Conservation (phyloP, 106 monocot species). For the Posidonia australis region DNA sequence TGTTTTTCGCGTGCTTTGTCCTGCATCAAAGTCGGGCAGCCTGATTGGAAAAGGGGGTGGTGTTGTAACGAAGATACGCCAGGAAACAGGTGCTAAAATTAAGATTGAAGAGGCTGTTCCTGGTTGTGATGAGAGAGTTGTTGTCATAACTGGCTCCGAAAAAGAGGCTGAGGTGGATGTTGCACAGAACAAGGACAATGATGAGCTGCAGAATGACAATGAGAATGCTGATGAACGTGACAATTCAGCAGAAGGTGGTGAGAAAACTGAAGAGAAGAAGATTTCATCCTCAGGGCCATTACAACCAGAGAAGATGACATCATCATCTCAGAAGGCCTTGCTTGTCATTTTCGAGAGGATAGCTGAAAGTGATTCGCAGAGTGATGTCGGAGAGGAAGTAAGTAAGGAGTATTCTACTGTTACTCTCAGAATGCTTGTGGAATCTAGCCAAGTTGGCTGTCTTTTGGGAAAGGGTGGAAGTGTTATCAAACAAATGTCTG, state of each 20-base stretch:
- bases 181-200: constrained; percentile 26
- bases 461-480: constrained; percentile 77
- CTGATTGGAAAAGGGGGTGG: constrained; percentile 91
- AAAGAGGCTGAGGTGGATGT: constrained; percentile 31
- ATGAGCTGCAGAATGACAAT: constrained; percentile 15
- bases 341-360: constrained; percentile 80
- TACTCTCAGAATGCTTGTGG: constrained; percentile 54
- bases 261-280: constrained; percentile 23
- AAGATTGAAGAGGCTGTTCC: constrained; percentile 55
- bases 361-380: constrained; percentile 35
- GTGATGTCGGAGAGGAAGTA: constrained; percentile 34
- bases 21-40: constrained; percentile 61
- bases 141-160: constrained; percentile 52
- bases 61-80: constrained; percentile 65
- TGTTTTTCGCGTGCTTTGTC: constrained; percentile 69
- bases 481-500: constrained; percentile 78
- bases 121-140: constrained; percentile 73
- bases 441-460: constrained; percentile 73
- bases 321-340: constrained; percentile 59
- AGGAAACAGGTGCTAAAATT: constrained; percentile 74
- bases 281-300: constrained; percentile 15
- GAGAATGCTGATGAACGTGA: constrained; percentile 17
- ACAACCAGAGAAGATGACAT: constrained; percentile 29
- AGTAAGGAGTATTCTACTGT: constrained; percentile 21
- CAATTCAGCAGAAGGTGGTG: constrained; percentile 6